Evolutionary conservation across 208 protist genomes (phyloP).

Genomic region (Leishmania major): DNA sequence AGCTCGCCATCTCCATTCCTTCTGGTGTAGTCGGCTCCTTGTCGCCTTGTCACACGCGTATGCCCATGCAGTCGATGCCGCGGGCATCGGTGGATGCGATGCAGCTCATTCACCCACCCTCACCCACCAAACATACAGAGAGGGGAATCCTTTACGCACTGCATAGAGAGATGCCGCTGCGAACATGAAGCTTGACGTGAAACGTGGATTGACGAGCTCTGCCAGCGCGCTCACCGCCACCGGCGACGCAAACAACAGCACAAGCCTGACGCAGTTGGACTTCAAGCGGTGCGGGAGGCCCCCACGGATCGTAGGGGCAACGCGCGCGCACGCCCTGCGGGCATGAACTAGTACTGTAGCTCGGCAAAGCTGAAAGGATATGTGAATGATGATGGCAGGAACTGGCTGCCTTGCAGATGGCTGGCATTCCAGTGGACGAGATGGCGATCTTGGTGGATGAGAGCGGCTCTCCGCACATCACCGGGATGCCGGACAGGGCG

Average conservation of each 20-base stretch:
- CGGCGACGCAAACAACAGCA: slow-evolving; percentile 25
- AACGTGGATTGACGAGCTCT: slow-evolving; percentile 35
- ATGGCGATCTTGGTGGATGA: slow-evolving; percentile 79
- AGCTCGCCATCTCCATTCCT: too few species aligned
- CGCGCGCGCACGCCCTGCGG: slow-evolving; percentile 61
- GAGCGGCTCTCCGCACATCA: slow-evolving; percentile 41
- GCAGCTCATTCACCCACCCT: too few species aligned
- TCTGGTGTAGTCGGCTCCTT: too few species aligned
- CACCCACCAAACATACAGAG: neutral
- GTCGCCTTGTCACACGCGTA: too few species aligned
- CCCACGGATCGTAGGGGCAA: slow-evolving; percentile 33
- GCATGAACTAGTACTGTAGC: slow-evolving; percentile 83
- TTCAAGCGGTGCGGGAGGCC: slow-evolving; percentile 32
- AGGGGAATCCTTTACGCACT: neutral
- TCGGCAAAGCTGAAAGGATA: slow-evolving; percentile 63
- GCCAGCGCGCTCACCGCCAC: slow-evolving; percentile 18
- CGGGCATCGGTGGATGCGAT: too few species aligned
- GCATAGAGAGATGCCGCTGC: neutral
- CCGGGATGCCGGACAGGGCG: slow-evolving; percentile 45
- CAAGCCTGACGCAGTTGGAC: slow-evolving; percentile 41
- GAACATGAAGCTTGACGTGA: neutral
- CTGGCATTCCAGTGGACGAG: slow-evolving; percentile 47
- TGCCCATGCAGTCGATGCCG: too few species aligned
- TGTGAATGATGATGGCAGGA: slow-evolving; percentile 73
- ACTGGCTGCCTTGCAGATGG: slow-evolving; percentile 65